Evolutionary conservation across 306 rosid genomes (phyloP).

Genomic region (Medicago lupulina): DNA sequence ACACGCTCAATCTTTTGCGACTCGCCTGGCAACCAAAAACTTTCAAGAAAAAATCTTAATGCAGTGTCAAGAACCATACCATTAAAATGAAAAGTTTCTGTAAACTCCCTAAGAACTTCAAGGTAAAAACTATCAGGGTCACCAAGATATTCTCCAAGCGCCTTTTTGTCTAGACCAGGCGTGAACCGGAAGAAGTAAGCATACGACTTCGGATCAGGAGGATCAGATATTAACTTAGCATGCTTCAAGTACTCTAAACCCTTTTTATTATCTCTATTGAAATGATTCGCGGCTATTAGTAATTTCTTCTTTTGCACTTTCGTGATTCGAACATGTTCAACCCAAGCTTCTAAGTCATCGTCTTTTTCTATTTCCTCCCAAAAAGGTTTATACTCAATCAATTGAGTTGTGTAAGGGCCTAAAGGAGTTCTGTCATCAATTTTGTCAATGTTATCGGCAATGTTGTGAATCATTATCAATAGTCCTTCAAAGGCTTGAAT

Average conservation of each 20-base stretch:
- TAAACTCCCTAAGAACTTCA: conserved; percentile 73
- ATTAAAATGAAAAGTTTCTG: conserved; percentile 65
- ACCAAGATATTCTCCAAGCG: conserved; percentile 87
- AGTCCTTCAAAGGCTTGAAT: conserved; percentile 90
- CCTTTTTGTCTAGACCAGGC: conserved; percentile 74
- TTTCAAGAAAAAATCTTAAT: conserved; percentile 75
- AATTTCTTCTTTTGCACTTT: conserved; percentile 74
- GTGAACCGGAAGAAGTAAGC: conserved; percentile 83
- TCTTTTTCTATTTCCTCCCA: conserved; percentile 68
- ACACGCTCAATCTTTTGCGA: conserved; percentile 92
- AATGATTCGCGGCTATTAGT: conserved; percentile 81
- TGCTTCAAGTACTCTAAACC: conserved; percentile 80
- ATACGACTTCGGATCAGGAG: conserved; percentile 67
- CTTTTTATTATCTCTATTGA: conserved; percentile 80
- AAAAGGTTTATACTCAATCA: conserved; percentile 66
- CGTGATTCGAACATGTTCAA: conserved; percentile 63
- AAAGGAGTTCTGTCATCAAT: conserved; percentile 49
- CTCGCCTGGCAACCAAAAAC: conserved; percentile 86
- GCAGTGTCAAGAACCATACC: conserved; percentile 89
- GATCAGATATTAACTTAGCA: conserved; percentile 70
- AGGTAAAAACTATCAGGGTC: conserved; percentile 84
- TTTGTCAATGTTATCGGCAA: conserved; percentile 79
- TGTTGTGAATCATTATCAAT: conserved; percentile 70
- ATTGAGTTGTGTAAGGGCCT: conserved; percentile 49
- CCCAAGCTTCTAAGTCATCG: conserved; percentile 57